Evolutionary conservation across 306 rosid species (phyloP), one percentile per base, ranked within the genome.

Genomic region (Astragalus glycyphyllos): DNA sequence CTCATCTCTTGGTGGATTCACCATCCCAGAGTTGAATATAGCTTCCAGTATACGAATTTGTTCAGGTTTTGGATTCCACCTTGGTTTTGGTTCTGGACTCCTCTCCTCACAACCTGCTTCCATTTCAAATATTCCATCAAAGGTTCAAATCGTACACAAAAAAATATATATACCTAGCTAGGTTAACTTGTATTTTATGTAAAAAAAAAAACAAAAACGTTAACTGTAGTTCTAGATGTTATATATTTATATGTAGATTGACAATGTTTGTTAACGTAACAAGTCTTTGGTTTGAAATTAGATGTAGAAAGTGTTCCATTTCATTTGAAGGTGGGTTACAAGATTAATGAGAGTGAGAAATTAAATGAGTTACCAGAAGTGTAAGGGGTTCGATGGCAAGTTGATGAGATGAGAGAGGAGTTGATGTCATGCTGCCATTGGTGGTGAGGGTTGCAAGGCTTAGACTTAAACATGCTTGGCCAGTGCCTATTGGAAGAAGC

Each of bases 391-490:
- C 90, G 82, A 75, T 85, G 93, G 84, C 90, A 89, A 9, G 55
- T 67, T 63, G 77, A 51, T 3, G 96, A 71, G 12, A 88, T 84
- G 71, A 90, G 90, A 55, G 88, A 77, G 48, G 84, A 72, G 81
- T 76, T 86, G 90, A 86, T 83, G 81, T 94, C 97, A 63, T 89
- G 92, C 68, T 90, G 97, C 95, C 96, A 90, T 80, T 87, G 97
- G 84, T 88, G 91, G 77, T 88, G 98, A 67, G 88, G 34, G 72
- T 77, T 92, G 90, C 97, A 86, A 67, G 97, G 96, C 75, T 89
- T 94, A 83, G 98, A 89, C 77, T 89, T 94, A 86, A 91, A 94
- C 98, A 90, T 89, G 81, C 97, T 94, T 38, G 98, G 97, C 98
- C 97, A 94, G 88, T 94, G 98, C 86, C 95, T 86, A 76, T 94